Conservation (phyloP, 768 basidiomycete genomes). For the Tricholoma sp. region DNA sequence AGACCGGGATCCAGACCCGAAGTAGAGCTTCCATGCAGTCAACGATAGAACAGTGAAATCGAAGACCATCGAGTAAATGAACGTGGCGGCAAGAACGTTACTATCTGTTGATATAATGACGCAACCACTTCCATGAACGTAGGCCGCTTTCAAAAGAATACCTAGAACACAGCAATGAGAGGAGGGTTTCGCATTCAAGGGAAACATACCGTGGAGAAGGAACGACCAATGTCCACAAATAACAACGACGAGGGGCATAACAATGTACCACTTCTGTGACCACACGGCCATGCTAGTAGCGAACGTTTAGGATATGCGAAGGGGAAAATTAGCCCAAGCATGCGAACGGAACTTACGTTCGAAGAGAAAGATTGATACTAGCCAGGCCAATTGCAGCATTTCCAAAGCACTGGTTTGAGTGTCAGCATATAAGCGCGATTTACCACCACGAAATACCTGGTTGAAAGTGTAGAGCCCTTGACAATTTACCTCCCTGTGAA, state of each 20-base stretch:
- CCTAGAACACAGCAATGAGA: constrained; percentile 27
- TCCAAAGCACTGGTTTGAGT: constrained; percentile 38
- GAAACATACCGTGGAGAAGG: constrained; percentile 51
- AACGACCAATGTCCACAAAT: constrained; percentile 73
- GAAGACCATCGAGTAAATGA: constrained; percentile 73
- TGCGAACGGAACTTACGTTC: constrained; percentile 44
- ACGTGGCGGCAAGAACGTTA: constrained; percentile 55
- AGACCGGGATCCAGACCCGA: constrained; percentile 39
- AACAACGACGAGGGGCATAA: constrained; percentile 44
- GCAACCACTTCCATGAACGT: constrained; percentile 46
- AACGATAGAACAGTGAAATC: constrained; percentile 60
- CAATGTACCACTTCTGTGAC: constrained; percentile 52
- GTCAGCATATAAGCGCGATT: neutral
- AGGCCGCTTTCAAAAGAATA: constrained; percentile 54
- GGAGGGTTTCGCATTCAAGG: neutral
- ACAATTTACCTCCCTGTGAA: constrained; percentile 47
- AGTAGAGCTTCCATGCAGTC: constrained; percentile 56
- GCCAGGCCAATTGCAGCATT: constrained; percentile 66
- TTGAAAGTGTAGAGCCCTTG: constrained; percentile 69
- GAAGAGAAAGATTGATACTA: constrained; percentile 63
- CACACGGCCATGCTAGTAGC: constrained; percentile 61
- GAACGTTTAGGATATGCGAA: neutral
- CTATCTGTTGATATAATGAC: constrained; percentile 56
- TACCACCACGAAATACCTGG: constrained; percentile 28
- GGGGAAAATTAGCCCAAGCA: neutral